Base-by-base conservation (phyloP, 352 stramenopile species). In the Phytophthora litchii region DNA sequence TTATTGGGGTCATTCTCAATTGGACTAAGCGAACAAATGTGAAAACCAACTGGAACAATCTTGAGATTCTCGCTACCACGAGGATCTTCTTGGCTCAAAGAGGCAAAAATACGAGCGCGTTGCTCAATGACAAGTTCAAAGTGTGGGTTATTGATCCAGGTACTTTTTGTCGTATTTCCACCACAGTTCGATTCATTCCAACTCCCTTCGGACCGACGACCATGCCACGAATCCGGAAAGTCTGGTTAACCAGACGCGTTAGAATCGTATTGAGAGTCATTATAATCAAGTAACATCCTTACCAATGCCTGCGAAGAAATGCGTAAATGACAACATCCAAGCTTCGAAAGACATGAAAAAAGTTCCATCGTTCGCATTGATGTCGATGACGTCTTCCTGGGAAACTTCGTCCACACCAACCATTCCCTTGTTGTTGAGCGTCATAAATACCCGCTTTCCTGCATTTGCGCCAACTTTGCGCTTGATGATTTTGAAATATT, bases 271-370 rank as follows among this genome's bases (percentile, higher is more conserved):
- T 1, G 4, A 14, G 8, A 19, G 6, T 7, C 6, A 2, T 14
- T 8, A 16, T 7, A 41, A 23, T 3, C 3, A 31, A 17, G 7
- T 31, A 46, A 8, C 19, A 4, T 19, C 41, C 74, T 13, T 67
- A 94, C 86, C 88, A 13, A 97, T 91, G 16, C 86, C 89, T 17
- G 92, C 81, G 45, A 97, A 97, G 37, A 98, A 92, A 36, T 96
- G 86, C 0, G 88, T 97, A 58, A 95, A 98, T 46, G 91, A 85
- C 47, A 84, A 63, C 64, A 84, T 87, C 88, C 88, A 97, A 1
- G 88, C 90, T 20, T 91, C 79, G 54, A 74, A 98, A 12, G 77
- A 75, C 87, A 97, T 98, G 73, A 97, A 97, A 52, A 98, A 98
- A 2, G 89, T 96, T 3, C 91, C 91, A 48, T 97, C 91, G 35